Percentiles rank a stretch among this genome's conserved stretches.
Evolutionary conservation across 345 rosid species (phyloP).

Genomic region (Erodium maritimum): DNA sequence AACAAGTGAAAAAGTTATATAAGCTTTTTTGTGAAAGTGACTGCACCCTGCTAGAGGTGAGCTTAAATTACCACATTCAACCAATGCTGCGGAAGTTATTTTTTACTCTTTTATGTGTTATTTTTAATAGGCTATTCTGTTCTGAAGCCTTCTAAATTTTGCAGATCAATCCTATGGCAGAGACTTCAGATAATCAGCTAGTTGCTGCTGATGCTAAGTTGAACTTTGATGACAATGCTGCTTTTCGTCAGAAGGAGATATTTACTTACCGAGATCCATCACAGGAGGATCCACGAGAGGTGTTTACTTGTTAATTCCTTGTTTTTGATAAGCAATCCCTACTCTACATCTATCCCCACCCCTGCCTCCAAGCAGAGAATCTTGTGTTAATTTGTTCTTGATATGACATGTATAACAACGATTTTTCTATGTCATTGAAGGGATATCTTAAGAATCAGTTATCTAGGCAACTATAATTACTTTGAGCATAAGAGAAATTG

Average conservation of each 20-base stretch:
- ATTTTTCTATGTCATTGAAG: no score
- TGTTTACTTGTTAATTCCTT: slow-evolving; percentile 19
- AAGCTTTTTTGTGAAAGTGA: slow-evolving; percentile 69
- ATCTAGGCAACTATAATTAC: no score
- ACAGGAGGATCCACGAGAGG: slow-evolving; percentile 99
- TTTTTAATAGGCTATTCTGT: slow-evolving; percentile 6
- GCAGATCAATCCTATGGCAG: slow-evolving; percentile 96
- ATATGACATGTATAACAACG: no score
- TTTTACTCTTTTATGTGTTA: background rate
- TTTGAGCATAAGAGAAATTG: no score
- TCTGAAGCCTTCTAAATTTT: background rate
- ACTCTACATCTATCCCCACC: no score
- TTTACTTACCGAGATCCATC: slow-evolving; percentile 84
- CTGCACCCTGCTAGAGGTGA: slow-evolving; percentile 95
- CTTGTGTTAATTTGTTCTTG: no score
- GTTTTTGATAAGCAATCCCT: no score
- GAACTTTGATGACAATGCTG: slow-evolving; percentile 99
- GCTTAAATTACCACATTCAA: slow-evolving; percentile 18
- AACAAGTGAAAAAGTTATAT: slow-evolving; percentile 96
- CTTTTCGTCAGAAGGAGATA: slow-evolving; percentile 72
- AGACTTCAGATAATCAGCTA: slow-evolving; percentile 68
- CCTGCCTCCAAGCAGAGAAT: no score
- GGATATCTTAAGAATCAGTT: no score
- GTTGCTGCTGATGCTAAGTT: slow-evolving; percentile 99
- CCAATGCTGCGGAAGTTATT: background rate